Evolutionary conservation across 305 asterid species (phyloP).

Genomic region (Solanum aculeatissimum): DNA sequence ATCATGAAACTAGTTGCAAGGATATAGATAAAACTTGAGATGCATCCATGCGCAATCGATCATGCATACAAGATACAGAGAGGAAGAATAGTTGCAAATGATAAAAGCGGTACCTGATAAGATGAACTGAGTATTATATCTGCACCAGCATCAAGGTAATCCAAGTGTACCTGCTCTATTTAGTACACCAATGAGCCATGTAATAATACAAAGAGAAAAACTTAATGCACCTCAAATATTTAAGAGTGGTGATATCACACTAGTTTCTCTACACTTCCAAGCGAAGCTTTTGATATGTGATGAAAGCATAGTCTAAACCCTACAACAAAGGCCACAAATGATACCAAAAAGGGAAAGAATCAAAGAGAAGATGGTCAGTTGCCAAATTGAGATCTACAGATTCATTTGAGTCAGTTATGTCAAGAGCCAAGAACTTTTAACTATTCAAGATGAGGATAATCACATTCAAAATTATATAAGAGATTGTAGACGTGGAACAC

Average conservation of each 20-base stretch:
- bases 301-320: not conserved
- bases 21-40: not conserved
- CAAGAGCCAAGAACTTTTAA: not conserved
- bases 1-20: not conserved
- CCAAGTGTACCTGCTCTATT: slow-evolving; percentile 69
- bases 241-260: not conserved
- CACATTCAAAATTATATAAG: not conserved
- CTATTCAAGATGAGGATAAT: not conserved
- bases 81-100: not conserved
- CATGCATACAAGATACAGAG: not conserved
- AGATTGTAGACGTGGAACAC: not conserved
- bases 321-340: not conserved
- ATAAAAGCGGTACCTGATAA: slow-evolving; percentile 48
- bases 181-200: slow-evolving; percentile 2
- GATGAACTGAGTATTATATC: slow-evolving; percentile 70
- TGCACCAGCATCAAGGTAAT: slow-evolving; percentile 85
- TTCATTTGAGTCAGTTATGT: not conserved
- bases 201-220: not conserved
- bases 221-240: not conserved
- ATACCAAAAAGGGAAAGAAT: not conserved
- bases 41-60: not conserved
- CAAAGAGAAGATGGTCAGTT: not conserved
- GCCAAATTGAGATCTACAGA: not conserved
- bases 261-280: not conserved
- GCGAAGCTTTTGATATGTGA: not conserved